Evolutionary conservation across 1,284 basidiomycete species (phyloP).

Genomic region (Rhodofomes roseus): DNA sequence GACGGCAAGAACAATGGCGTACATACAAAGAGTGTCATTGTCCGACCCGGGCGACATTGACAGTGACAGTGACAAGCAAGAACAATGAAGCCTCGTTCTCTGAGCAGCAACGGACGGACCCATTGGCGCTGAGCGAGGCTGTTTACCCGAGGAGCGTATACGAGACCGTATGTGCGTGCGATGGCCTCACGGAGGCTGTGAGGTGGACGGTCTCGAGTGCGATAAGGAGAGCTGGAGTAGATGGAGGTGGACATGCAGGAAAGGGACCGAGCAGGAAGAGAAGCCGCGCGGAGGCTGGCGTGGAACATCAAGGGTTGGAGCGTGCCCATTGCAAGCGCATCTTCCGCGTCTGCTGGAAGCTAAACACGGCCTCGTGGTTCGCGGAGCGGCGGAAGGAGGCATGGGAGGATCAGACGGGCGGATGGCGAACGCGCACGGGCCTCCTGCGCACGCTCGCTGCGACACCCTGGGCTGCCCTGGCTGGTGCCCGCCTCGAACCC

Average conservation of each 20-base stretch:
- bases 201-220: not conserved
- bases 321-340: not conserved
- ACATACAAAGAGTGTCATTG: not conserved
- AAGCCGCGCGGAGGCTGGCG: slow-evolving; percentile 6
- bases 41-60: not conserved
- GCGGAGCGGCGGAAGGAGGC: slow-evolving; percentile 1
- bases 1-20: not conserved
- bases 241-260: slow-evolving; percentile 3
- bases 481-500: not conserved
- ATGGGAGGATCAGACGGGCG: not conserved
- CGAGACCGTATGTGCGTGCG: not conserved
- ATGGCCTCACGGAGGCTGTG: not conserved
- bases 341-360: slow-evolving; percentile 1
- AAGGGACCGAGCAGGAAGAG: slow-evolving; percentile 1
- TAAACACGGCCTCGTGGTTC: slow-evolving; percentile 6
- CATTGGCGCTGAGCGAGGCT: not conserved
- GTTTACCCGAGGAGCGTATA: not conserved
- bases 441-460: no score
- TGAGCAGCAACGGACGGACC: not conserved
- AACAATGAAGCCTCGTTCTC: not conserved
- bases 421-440: not conserved
- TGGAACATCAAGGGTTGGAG: slow-evolving; percentile 8
- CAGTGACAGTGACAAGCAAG: not conserved
- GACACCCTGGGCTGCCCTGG: not conserved
- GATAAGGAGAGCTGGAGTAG: not conserved